Conservation (phyloP, 2,329 filamentous ascomycete species). For the Talaromyces sp. region DNA sequence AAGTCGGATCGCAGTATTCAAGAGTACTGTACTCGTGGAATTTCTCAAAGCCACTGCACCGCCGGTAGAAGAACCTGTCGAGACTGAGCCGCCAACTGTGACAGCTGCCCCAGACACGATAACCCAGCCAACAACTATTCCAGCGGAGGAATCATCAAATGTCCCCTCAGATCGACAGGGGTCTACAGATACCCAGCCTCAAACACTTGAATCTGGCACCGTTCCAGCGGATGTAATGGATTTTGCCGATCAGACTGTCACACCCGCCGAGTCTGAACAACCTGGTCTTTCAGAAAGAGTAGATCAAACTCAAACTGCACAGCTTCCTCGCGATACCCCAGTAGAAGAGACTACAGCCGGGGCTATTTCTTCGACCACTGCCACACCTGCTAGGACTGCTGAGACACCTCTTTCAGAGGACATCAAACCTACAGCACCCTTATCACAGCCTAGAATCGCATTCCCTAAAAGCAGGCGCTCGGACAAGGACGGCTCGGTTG, state of each 20-base stretch:
- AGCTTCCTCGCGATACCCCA: background rate
- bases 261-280: background rate
- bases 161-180: background rate
- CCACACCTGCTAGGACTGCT: background rate
- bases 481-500: constrained; percentile 40
- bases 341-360: background rate
- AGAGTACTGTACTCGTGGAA: constrained; percentile 18
- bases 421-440: background rate
- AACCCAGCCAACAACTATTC: background rate
- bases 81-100: background rate
- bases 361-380: background rate
- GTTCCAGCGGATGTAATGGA: background rate
- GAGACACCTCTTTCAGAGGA: background rate
- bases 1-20: constrained; percentile 39
- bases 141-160: background rate
- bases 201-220: background rate
- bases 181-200: background rate
- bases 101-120: background rate
- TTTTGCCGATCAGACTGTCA: background rate
- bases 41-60: constrained; percentile 5
- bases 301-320: background rate
- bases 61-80: background rate
- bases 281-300: background rate
- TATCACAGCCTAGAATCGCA: background rate
- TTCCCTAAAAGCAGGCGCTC: constrained; percentile 12